phyloP scores from a whole-genome alignment of 345 rosid genomes.

The Lepidium didymum region DNA sequence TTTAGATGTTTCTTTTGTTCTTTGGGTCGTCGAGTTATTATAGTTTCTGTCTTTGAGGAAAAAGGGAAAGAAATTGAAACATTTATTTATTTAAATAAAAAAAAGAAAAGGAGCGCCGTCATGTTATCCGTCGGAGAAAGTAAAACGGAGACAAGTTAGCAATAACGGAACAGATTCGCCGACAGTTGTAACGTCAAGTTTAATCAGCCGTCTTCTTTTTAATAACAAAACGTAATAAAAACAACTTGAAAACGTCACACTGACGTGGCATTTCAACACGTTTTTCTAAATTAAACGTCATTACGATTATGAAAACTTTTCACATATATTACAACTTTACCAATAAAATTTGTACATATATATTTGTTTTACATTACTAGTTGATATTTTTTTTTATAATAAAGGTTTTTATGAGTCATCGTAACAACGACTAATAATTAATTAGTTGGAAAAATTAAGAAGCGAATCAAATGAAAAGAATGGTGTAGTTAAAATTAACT shows the following conservation, averaged over 20 bases:
- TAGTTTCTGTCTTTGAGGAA: background rate
- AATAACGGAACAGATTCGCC: conserved; percentile 16
- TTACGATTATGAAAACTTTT: background rate
- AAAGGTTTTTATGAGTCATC: background rate
- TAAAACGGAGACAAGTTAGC: conserved; percentile 14
- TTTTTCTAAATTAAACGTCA: background rate
- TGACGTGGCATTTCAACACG: conserved; percentile 24
- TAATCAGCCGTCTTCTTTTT: conserved; percentile 14
- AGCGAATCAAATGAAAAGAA: conserved; percentile 17
- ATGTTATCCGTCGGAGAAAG: background rate
- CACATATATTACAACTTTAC: background rate
- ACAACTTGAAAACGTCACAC: conserved; percentile 1
- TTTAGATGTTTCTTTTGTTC: too few relatives aligned
- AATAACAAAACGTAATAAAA: background rate
- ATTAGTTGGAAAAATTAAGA: background rate
- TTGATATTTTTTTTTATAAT: background rate
- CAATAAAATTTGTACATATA: background rate
- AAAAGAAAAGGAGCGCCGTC: conserved; percentile 17
- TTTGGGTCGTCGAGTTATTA: background rate
- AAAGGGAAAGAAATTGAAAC: too few relatives aligned
- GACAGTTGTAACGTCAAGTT: conserved; percentile 30
- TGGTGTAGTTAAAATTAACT: conserved; percentile 16
- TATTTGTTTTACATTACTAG: background rate
- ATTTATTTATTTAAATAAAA: background rate
- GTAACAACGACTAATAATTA: background rate